Percentiles rank a stretch among this genome's conserved stretches.
Conservation (phyloP, 148 eudicot genomes). For the Dianthus caryophyllus region DNA sequence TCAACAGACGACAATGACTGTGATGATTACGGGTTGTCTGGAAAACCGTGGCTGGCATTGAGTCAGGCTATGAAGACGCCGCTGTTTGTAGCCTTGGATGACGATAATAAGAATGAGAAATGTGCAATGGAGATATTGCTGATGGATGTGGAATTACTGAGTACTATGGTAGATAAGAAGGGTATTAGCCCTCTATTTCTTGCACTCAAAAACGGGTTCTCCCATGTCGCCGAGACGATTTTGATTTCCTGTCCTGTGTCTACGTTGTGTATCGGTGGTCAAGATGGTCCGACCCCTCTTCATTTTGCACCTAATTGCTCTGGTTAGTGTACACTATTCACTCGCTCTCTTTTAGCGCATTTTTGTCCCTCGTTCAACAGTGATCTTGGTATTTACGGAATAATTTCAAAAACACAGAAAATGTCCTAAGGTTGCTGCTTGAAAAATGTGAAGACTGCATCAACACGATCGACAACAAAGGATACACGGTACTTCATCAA, state of each 20-base stretch:
- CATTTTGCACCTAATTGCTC: not conserved
- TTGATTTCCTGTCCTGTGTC: not conserved
- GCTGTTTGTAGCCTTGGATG: not conserved
- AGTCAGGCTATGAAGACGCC: not conserved
- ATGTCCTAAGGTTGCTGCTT: not conserved
- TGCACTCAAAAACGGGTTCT: too few species aligned
- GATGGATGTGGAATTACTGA: conserved; percentile 2
- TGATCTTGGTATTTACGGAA: not conserved
- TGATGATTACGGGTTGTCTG: too few species aligned
- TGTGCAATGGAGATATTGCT: conserved; percentile 4
- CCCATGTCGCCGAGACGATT: not conserved
- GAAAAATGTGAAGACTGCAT: not conserved
- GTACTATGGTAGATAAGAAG: not conserved
- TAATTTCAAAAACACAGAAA: not conserved
- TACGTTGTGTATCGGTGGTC: not conserved
- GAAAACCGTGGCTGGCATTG: conserved; percentile 16
- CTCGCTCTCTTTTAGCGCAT: too few species aligned
- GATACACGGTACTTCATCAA: not conserved
- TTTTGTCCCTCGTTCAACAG: too few species aligned
- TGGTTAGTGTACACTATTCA: not conserved
- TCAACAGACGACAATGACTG: not conserved
- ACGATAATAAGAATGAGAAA: not conserved
- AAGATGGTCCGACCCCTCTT: not conserved
- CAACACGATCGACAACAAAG: not conserved
- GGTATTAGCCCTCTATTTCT: too few species aligned